phyloP scores from a whole-genome alignment of 192 early-diverging fungal species.

The Pilobolus umbonatus region DNA sequence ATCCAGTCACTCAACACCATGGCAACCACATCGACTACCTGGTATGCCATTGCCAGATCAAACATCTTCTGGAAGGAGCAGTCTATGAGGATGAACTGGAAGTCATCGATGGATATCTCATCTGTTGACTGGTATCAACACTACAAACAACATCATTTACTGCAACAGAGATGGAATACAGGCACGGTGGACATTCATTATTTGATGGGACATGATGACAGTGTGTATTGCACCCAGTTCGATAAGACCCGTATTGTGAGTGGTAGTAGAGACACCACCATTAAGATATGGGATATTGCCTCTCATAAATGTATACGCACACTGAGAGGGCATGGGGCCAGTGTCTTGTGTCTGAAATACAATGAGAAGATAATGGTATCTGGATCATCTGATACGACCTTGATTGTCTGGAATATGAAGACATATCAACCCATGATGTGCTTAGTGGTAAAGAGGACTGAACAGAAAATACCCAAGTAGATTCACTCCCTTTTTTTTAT shows the following conservation, averaged over 20 bases:
- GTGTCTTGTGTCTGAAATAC: slow-evolving; percentile 86
- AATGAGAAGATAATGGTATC: slow-evolving; percentile 73
- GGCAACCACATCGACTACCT: slow-evolving; percentile 58
- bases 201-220: slow-evolving; percentile 75
- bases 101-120: slow-evolving; percentile 7
- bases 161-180: slow-evolving; percentile 62
- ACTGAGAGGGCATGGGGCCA: slow-evolving; percentile 63
- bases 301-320: slow-evolving; percentile 58
- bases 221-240: slow-evolving; percentile 93
- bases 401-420: slow-evolving; percentile 84
- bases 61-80: slow-evolving; percentile 72
- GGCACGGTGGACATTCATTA: slow-evolving; percentile 44
- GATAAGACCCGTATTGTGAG: slow-evolving; percentile 74
- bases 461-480: no score
- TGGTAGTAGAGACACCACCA: slow-evolving; percentile 72
- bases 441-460: slow-evolving; percentile 49
- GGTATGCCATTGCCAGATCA: slow-evolving; percentile 61
- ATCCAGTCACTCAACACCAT: slow-evolving; percentile 57
- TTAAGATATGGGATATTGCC: slow-evolving; percentile 82
- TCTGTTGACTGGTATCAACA: slow-evolving; percentile 66
- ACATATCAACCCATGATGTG: slow-evolving; percentile 36
- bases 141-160: slow-evolving; percentile 60
- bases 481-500: neutral
- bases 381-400: slow-evolving; percentile 83
- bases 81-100: slow-evolving; percentile 55